Evolutionary conservation across 306 rosid genomes (phyloP).

Genomic region (Quillaja saponaria): DNA sequence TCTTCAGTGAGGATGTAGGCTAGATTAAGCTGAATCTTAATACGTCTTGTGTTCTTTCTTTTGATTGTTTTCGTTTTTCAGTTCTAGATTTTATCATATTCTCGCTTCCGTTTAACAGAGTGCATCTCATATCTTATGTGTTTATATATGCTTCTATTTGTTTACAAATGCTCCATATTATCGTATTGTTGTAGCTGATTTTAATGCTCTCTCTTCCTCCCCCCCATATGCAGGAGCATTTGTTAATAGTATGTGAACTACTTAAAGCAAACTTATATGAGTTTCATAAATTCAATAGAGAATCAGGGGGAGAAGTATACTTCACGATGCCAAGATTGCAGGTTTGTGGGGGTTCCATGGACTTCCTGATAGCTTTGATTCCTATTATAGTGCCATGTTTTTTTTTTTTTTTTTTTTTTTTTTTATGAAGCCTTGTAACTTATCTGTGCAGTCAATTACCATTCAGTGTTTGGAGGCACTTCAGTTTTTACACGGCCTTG

Average conservation of each 20-base stretch:
- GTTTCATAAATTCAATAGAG: conserved; percentile 94
- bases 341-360: conserved; percentile 51
- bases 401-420: conserved; percentile 28
- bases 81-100: too few species aligned
- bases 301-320: conserved; percentile 98
- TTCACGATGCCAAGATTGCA: conserved; percentile 99
- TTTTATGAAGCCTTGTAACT: conserved; percentile 25
- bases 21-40: too few species aligned
- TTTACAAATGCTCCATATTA: conserved; percentile 2
- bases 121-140: neutral
- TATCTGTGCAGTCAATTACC: conserved; percentile 80
- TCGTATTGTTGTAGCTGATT: conserved; percentile 5
- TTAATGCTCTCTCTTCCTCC: conserved; percentile 11
- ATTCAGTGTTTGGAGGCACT: conserved; percentile 98
- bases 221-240: conserved; percentile 71
- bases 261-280: conserved; percentile 97
- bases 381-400: neutral
- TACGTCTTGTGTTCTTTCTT: too few species aligned
- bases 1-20: too few species aligned
- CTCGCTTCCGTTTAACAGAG: neutral
- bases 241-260: conserved; percentile 95
- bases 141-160: conserved; percentile 6
- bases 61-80: too few species aligned
- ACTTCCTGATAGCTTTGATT: conserved; percentile 6
- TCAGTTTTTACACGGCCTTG: conserved; percentile 86